Evolutionary conservation across 306 rosid genomes (phyloP), one percentile per base, ranked within the genome.

Genomic region (Notholithocarpus densiflorus): DNA sequence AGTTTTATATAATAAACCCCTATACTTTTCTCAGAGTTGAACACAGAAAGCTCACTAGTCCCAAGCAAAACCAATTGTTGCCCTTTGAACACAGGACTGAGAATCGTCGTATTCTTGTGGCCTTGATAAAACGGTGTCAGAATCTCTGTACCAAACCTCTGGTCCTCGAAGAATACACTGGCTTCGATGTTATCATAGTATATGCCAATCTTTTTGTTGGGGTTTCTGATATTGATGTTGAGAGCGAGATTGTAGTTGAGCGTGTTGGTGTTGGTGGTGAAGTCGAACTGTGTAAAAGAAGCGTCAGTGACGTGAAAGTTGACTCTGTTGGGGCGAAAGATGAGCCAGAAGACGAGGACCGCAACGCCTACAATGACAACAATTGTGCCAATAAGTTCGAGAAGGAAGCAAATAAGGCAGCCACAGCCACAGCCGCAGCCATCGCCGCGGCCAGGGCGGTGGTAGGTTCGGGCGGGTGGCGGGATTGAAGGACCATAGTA

Each of bases 211-310:
- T 82, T 45, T 0, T 59, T 76, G 90, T 85, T 89, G 31, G 93
- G 83, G 85, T 88, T 89, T 1, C 98, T 89, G 74, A 84, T 14
- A 21, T 90, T 72, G 68, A 91, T n/a, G 80, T 87, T 79, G 68
- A 89, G 82, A 1, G 81, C 82, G 2, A 91, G 90, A 62, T 87
- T 45, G 82, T 82, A 89, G 43, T 72, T 9, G 29, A 92, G 73
- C 19, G 81, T 80, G 3, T 37, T 74, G n/a, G 55, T 68, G 79
- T 68, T 61, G 57, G 29, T 52, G n/a, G 75, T 60, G 19, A 77
- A 5, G 79, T 52, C 56, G 86, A 85, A 81, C 55, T 81, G 68
- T 4, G 86, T 78, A 19, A 85, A 81, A 32, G 54, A 15, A 3
- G 86, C 88, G 11, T 75, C 74, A 14, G 76, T 78, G 40, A 81